Base-by-base conservation (phyloP, 2,329 filamentous ascomycete species). In the Rutstroemia sp. region DNA sequence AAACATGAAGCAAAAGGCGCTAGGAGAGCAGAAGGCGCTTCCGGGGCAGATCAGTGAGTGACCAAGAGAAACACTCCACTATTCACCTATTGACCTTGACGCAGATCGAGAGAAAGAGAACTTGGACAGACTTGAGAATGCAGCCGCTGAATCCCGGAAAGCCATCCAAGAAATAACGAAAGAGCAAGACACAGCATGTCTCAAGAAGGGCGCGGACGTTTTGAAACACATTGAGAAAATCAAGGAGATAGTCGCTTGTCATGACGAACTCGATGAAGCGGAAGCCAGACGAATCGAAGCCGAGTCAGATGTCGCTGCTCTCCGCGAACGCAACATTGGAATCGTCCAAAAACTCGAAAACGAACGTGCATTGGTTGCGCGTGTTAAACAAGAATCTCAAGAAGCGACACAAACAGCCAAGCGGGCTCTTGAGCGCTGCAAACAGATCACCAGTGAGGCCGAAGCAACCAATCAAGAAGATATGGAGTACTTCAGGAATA, bases 201-300 rank as follows among this genome's bases (percentile, higher is more conserved):
- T 88, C 2, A 70, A 79, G 59, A 85, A 83, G 67, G 80, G 79
- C 9, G 74, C 79, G 58, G 72, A 78, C 5, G 73, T 77, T 27
- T 68, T 86, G 37, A 66, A 71, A 42, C 78, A 79, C 62, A 74
- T 85, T 69, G 78, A 80, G 61, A 75, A 81, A 4, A 79, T 95
- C 7, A 77, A 79, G n/a, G 67, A 72, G 19, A 79, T 95, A 46
- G 80, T 82, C 14, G 71, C 75, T 49, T 77, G 82, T 5, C 82
- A 88, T 52, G 77, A 85, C 47, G 79, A 80, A 14, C 73, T 90
- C 10, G 71, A 92, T 16, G 84, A 92, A 64, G 83, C 81, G 2
- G 80, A 88, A 62, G 77, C 96, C 46, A 78, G 83, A 59, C 74
- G 81, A 0, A 80, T 95, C 30, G 94, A 99, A 74, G 92, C 90